Percentiles rank a stretch among this genome's conserved stretches.
Conservation (phyloP, 805 yeast genomes). For the Dipodascus geniculatus region DNA sequence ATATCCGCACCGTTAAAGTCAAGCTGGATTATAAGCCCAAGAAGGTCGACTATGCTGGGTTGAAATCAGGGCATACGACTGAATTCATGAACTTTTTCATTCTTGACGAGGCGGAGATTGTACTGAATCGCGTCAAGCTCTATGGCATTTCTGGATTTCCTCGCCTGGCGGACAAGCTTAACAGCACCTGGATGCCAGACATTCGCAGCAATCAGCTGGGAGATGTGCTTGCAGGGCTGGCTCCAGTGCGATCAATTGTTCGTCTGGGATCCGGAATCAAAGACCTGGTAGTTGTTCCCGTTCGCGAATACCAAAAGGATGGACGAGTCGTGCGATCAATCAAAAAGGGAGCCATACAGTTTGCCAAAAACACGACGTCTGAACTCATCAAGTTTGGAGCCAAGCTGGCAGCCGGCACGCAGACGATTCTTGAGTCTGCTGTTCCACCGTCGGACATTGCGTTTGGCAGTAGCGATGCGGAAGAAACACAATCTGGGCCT, state of each 20-base stretch:
- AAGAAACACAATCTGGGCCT: conserved; percentile 14
- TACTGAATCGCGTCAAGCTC: conserved; percentile 45
- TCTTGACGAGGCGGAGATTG: conserved; percentile 72
- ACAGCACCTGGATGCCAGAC: conserved; percentile 79
- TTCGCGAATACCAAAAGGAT: conserved; percentile 62
- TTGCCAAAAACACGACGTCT: conserved; percentile 67
- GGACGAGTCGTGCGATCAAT: conserved; percentile 57
- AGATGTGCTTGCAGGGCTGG: conserved; percentile 73
- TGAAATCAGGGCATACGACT: conserved; percentile 73
- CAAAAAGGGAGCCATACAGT: conserved; percentile 62
- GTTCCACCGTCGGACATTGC: conserved; percentile 36
- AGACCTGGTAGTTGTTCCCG: conserved; percentile 61
- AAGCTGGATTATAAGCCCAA: conserved; percentile 88
- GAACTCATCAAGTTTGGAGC: conserved; percentile 76
- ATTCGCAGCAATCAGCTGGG: conserved; percentile 69
- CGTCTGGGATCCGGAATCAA: conserved; percentile 70
- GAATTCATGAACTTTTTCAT: conserved; percentile 85
- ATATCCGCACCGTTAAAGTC: conserved; percentile 36
- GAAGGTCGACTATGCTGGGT: conserved; percentile 71
- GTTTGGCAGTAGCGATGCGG: conserved; percentile 6
- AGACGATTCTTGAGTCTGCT: conserved; percentile 62
- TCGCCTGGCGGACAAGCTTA: conserved; percentile 41
- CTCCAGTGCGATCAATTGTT: conserved; percentile 68
- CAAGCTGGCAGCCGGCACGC: conserved; percentile 80
- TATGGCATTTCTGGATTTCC: conserved; percentile 74